Percentiles rank a stretch among this genome's conserved stretches.
These are phyloP conservation scores for Sclerotinia nivalis DNA, from an alignment of 2,329 filamentous ascomycete genomes.

Conservation along the genomic window DNA sequence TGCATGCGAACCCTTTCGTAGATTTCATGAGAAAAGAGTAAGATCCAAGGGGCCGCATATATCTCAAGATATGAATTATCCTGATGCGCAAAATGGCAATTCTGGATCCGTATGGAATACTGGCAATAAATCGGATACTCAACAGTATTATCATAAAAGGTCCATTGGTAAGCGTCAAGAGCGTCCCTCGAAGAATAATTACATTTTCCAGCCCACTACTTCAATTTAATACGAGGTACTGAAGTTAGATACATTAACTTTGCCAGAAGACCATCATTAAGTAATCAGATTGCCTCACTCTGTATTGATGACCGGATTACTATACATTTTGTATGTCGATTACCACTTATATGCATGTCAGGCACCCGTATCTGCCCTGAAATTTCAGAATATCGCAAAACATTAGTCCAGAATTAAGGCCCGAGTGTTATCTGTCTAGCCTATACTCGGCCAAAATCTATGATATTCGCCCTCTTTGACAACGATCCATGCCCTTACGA, in stretches of 20 bases:
- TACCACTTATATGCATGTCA: not conserved
- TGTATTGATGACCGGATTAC: not conserved
- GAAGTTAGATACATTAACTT: not conserved
- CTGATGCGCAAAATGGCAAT: no score
- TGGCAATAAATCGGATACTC: not conserved
- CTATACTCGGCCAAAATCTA: not conserved
- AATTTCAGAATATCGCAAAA: not conserved
- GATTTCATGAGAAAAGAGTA: not conserved
- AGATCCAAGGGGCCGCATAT: not conserved
- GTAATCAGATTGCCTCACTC: not conserved
- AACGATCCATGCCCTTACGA: not conserved
- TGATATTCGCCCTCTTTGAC: not conserved
- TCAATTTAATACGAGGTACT: not conserved
- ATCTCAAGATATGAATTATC: not conserved
- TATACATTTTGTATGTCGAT: not conserved
- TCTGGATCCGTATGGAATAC: not conserved
- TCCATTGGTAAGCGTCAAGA: not conserved
- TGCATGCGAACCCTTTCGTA: not conserved
- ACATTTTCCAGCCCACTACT: not conserved
- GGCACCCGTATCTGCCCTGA: not conserved
- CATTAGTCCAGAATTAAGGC: not conserved
- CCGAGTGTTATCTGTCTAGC: not conserved
- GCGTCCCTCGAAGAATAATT: not conserved
- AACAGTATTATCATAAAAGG: not conserved
- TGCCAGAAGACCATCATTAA: not conserved